Evolutionary conservation across 345 rosid genomes (phyloP), one percentile per base, ranked within the genome.

Genomic region (Populus nigra): DNA sequence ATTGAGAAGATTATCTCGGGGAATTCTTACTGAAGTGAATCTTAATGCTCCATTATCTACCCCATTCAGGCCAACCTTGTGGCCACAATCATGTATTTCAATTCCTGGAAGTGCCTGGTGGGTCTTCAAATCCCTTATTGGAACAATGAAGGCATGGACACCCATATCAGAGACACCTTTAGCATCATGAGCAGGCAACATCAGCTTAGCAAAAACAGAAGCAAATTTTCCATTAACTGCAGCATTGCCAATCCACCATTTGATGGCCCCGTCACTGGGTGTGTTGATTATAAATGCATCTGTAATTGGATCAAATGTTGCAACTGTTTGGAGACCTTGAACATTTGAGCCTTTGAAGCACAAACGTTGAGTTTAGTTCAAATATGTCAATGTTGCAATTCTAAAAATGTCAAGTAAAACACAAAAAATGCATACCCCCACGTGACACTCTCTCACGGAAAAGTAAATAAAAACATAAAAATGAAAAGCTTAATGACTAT

Each of bases 181-280:
- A 4, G 84, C 77, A 78, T 96, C 97, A 82, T 92, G 94, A 73
- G 97, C 90, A n/a, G 97, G 99, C 85, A 92, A 85, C 80, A 92
- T 78, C 49, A 94, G 85, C 86, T 80, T 92, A 49, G 99, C 98
- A 74, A 96, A 96, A 83, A 94, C 99, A 71, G 91, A 85, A 23
- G 97, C 99, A 63, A 96, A 92, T 87, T 91, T 96, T 10, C 99
- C 99, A 78, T 96, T 97, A 80, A 92, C 97, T 9, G 98, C 99
- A 70, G 99, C 99, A 81, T 96, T 96, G 53, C 99, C 98, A 81
- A 94, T 96, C 99, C 98, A 94, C 99, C 99, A 96, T 83, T 96
- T 96, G 78, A 94, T 94, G 49, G 98, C 98, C 71, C 99, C 98
- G 50, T 96, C 97, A 80, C 92, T 81, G 49, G 97, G 97, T 5